Conservation (phyloP, 306 rosid species). For the Lablab purpureus region DNA sequence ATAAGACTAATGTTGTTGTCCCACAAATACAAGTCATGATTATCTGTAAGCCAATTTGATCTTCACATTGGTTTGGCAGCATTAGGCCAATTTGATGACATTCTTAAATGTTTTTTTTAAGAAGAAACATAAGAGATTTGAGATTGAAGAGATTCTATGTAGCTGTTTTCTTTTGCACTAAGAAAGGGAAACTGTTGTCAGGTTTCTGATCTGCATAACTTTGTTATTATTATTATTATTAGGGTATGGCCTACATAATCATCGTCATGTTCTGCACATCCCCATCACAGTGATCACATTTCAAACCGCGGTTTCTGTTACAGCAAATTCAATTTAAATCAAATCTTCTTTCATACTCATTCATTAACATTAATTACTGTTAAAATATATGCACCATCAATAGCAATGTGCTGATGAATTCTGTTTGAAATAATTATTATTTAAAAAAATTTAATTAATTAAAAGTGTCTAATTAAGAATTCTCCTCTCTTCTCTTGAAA, state of each 20-base stretch:
- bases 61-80: not conserved
- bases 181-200: conserved; percentile 46
- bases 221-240: not conserved
- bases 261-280: conserved; percentile 40
- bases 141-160: no score
- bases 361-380: no score
- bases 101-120: no score
- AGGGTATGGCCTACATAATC: conserved; percentile 1
- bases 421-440: no score
- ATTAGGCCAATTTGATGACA: not conserved
- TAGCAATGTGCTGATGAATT: no score
- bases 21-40: conserved; percentile 17
- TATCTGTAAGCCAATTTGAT: not conserved
- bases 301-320: conserved; percentile 41
- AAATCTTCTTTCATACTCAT: not conserved
- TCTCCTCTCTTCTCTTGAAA: no score
- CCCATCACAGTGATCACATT: conserved; percentile 8
- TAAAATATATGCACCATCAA: no score
- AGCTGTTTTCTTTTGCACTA: conserved; percentile 53
- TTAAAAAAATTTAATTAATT: no score
- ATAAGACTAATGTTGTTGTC: not conserved
- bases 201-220: not conserved
- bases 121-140: no score
- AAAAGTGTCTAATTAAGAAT: no score
- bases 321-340: not conserved